Evolutionary conservation across 768 basidiomycete species (phyloP).

Genomic region (Leccinum sublutescens): DNA sequence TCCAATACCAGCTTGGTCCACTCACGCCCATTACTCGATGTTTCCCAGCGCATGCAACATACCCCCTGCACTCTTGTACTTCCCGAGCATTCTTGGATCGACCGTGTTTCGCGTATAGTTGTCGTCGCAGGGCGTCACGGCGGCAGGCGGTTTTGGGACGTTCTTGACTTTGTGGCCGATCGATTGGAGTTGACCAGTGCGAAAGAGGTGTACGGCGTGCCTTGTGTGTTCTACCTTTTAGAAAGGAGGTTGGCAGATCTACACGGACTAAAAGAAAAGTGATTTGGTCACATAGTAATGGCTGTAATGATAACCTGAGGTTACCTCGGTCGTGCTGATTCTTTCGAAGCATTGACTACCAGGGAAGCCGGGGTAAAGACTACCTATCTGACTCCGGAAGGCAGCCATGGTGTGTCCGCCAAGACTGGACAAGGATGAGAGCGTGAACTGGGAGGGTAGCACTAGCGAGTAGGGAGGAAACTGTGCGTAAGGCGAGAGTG

Average conservation of each 20-base stretch:
- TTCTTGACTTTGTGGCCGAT: slow-evolving; percentile 58
- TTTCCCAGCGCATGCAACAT: not conserved
- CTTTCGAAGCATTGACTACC: too few species aligned
- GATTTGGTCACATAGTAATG: too few species aligned
- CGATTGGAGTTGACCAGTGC: slow-evolving; percentile 63
- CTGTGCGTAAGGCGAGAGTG: slow-evolving; percentile 39
- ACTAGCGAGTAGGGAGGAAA: too few species aligned
- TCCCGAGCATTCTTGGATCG: slow-evolving; percentile 57
- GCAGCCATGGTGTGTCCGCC: not conserved
- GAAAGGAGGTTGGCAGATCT: not conserved
- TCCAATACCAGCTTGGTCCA: not conserved
- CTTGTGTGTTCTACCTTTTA: slow-evolving; percentile 59
- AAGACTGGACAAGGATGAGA: slow-evolving; percentile 15
- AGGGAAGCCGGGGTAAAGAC: too few species aligned
- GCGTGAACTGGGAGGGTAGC: slow-evolving; percentile 40
- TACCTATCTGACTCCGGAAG: not conserved
- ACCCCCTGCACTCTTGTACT: slow-evolving; percentile 50
- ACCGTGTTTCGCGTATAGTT: slow-evolving; percentile 50
- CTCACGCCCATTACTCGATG: not conserved
- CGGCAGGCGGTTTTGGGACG: slow-evolving; percentile 56
- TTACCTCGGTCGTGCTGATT: too few species aligned
- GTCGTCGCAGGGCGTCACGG: slow-evolving; percentile 46
- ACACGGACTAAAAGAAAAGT: not conserved
- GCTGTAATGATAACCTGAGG: too few species aligned
- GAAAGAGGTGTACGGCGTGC: slow-evolving; percentile 65